Percentiles rank a stretch among this genome's conserved stretches.
phyloP scores from a whole-genome alignment of 345 rosid genomes.

The Abelmoschus esculentus region DNA sequence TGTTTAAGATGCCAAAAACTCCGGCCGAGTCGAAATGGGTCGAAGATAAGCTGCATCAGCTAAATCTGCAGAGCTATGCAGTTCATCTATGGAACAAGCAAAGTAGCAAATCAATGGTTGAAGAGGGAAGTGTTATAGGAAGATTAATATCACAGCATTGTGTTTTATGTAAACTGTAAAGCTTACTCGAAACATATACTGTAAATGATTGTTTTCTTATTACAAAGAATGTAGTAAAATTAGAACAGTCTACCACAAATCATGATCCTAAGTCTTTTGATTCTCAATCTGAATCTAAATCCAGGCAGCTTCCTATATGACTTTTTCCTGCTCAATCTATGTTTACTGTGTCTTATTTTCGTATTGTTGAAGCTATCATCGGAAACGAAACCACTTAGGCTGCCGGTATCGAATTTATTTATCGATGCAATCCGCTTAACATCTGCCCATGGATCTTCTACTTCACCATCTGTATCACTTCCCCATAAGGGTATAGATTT shows the following conservation, averaged over 20 bases:
- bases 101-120: constrained; percentile 38
- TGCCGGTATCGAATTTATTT: background rate
- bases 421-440: background rate
- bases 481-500: constrained; percentile 44
- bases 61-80: constrained; percentile 42
- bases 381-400: constrained; percentile 14
- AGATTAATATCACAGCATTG: constrained; percentile 45
- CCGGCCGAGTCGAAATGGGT: constrained; percentile 30
- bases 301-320: constrained; percentile 44
- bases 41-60: constrained; percentile 40
- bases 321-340: constrained; percentile 34
- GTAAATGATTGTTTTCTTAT: background rate
- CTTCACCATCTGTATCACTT: constrained; percentile 27
- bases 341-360: background rate
- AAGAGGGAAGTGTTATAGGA: constrained; percentile 57
- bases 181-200: background rate
- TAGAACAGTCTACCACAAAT: constrained; percentile 31
- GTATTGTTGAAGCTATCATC: constrained; percentile 19
- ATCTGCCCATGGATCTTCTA: constrained; percentile 43
- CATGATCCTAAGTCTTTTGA: constrained; percentile 36
- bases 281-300: constrained; percentile 27
- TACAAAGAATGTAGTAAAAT: background rate
- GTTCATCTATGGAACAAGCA: constrained; percentile 80
- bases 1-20: constrained; percentile 45
- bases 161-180: constrained; percentile 35